Base-by-base conservation (phyloP, 2,329 filamentous ascomycete species). In the Cercospora zeina region DNA sequence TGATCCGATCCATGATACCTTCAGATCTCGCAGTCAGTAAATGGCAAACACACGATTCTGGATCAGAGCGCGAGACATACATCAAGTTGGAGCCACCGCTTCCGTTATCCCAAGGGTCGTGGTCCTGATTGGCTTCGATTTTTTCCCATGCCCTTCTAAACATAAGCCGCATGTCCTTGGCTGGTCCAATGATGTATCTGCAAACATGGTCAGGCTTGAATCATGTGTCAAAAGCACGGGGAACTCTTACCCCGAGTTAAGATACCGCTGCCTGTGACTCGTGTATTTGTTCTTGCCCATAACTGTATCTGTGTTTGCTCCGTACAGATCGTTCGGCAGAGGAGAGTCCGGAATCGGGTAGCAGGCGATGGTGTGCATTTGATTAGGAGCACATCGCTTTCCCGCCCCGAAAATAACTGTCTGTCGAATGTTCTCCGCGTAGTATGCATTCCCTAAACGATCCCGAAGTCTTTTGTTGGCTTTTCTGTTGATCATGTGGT, bases 391-490 rank as follows among this genome's bases (percentile, higher is more conserved):
- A 64, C 84, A 87, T 33, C 75, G 69, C 71, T 87, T 86, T 57
- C 79, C 77, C 2, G 83, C 83, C 3, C 78, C 81, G 65, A 86
- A 87, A 1, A 87, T 67, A 10, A 87, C 80, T 1, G 77, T 81
- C 66, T 85, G 81, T 8, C 54, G 49, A 27, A 67, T 62, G 11
- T 4, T 77, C 27, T 70, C 59, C 3, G 37, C 51, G 9, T 63
- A 37, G 77, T 67, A 82, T 79, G 67, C 77, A 78, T 45, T 67
- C 0, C 68, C 69, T 1, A 71, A 54, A 16, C 64, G 53, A 19
- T 79, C 73, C 34, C 77, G 74, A 53, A 88, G 73, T 37, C 81
- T 78, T 37, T 75, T 72, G 65, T 88, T 70, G 21, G 69, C 69
- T 24, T 59, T 61, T 4, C 45, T 59, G 37, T 69, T 69, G 54